Conservation (phyloP, 305 asterid genomes). For the Solanum hybrid region DNA sequence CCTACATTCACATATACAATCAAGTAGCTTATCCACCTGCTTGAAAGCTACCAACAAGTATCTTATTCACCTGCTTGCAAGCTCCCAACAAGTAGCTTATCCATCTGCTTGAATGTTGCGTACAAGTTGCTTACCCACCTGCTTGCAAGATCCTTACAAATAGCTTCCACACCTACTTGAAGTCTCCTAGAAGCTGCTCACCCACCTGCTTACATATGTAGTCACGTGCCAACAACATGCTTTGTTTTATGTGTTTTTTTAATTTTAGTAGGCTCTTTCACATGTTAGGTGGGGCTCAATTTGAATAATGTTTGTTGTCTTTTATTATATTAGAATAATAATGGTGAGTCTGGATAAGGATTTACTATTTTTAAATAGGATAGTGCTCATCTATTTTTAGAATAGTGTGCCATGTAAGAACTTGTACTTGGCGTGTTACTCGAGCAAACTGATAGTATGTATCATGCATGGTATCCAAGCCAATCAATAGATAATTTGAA, state of each 20-base stretch:
- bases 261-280: too few species aligned
- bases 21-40: background rate
- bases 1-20: background rate
- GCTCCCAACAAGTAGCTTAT: background rate
- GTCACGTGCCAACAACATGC: too few species aligned
- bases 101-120: background rate
- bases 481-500: too few species aligned
- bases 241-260: too few species aligned
- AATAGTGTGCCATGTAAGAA: background rate
- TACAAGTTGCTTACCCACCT: background rate
- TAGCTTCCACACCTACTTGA: background rate
- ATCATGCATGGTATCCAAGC: background rate
- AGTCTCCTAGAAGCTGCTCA: background rate
- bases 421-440: background rate
- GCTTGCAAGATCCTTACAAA: background rate
- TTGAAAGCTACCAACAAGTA: background rate
- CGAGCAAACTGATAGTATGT: background rate
- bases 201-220: background rate
- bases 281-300: too few species aligned
- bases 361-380: too few species aligned
- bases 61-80: background rate
- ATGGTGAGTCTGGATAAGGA: too few species aligned
- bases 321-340: too few species aligned
- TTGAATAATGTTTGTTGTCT: too few species aligned
- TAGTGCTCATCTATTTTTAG: too few species aligned